Evolutionary conservation across 495 filamentous ascomycete species (phyloP), one percentile per base, ranked within the genome.

Genomic region (Penicillium antarcticum): DNA sequence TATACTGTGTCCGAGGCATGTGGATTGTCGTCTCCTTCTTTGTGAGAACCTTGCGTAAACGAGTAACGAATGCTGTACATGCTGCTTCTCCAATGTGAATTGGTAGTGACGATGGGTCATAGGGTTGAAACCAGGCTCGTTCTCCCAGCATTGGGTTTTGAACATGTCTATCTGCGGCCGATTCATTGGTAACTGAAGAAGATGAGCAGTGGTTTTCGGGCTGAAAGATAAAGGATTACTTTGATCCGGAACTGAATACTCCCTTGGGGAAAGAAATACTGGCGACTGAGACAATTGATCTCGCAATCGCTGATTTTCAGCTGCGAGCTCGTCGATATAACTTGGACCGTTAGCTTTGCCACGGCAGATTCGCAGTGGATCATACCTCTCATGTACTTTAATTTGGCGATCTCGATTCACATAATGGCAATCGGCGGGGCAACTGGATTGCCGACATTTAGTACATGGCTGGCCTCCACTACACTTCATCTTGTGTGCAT

Each of bases 401-500:
- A 72, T 41, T 35, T 67, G 61, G n/a, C 68, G 62, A 52, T 72
- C 67, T 23, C 67, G 64, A 36, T 59, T 54, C 7, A 69, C 53
- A 51, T 71, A 74, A 14, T 39, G 45, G 38, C 69, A 74, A 16
- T 69, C 62, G 14, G 53, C 48, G 17, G 49, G 42, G 40, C 53
- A 56, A 2, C 56, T 61, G 12, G 60, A 44, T 42, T 58, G 57
- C 6, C 53, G 58, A 39, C 69, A 74, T 45, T 57, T 61, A 9
- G 38, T 37, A 45, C 70, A 74, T 1, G 70, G 67, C 42, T 65
- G 56, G 41, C 54, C 63, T 2, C 70, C 70, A 24, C 61, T 67
- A 33, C 69, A 74, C 52, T 69, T 74, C 13, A 74, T 62, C 45
- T 71, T 74, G 17, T 65, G 67, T 0, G 58, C 36, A 45, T 72